Evolutionary conservation across 1,139 yeast genomes (phyloP), one percentile per base, ranked within the genome.

Genomic region (Saccharomyces hybrid): DNA sequence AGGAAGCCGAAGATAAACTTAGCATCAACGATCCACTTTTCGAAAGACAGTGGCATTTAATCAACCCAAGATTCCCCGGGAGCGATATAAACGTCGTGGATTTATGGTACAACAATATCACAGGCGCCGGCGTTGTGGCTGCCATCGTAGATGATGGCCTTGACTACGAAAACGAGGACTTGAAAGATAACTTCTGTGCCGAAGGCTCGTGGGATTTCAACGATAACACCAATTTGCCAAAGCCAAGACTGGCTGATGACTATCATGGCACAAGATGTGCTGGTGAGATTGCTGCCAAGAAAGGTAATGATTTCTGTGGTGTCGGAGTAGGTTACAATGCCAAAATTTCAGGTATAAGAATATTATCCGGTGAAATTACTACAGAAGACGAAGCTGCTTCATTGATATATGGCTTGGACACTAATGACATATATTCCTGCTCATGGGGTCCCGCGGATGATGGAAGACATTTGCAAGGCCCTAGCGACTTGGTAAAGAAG

Each of bases 361-460:
- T 95, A 58, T 77, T 95, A 50, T 86, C 96, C 0, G 95, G 88
- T 2, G 75, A 79, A 42, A 80, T 95, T 51, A 83, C 95, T 3
- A 77, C 88, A 3, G 95, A 86, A 54, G 96, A 90, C 58, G 99
- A 95, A 70, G 98, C 99, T 0, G 81, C 87, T 1, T 88, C 98
- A 0, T 74, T 95, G 76, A 78, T 87, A 47, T 87, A 86, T 70
- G 95, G 84, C 0, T 75, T 86, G 63, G 91, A 88, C 57, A 78
- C 79, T 7, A 93, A 93, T 68, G 96, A 91, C 70, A 93, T 95
- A 44, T 95, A 89, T 70, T 88, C 97, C 3, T 95, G 99, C 70
- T 89, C 97, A 3, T 95, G 99, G 99, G 99, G 99, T 2, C 99
- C 99, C 1, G 81, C 91, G 1, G 99, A 95, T 70, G 88, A 91